Evolutionary conservation across 2,329 filamentous ascomycete species (phyloP), one percentile per base, ranked within the genome.

Genomic region (Onygena corvina): DNA sequence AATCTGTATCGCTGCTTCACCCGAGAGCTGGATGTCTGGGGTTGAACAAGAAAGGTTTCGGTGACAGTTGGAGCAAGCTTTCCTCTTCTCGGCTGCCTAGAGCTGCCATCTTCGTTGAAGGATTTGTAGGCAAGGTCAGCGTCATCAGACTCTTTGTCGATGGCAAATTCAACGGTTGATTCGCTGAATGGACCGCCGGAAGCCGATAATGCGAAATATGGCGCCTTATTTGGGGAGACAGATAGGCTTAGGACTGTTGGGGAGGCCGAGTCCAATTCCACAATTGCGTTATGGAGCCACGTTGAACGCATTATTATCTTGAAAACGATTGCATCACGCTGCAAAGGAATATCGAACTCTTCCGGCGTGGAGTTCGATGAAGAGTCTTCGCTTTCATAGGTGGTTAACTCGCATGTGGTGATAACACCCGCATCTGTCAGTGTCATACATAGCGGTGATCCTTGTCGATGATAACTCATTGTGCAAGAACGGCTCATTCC

Each of bases 271-370:
- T 73, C 71, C 9, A 83, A 64, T 59, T 76, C 73, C 18, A 60
- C 64, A 40, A 76, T 69, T 42, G 73, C 71, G 55, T 75, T 73
- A 52, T 73, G 66, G 16, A 76, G 61, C 70, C 69, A 74, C 49
- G 67, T 61, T 30, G 69, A 70, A n/a, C 64, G 84, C 84, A 95
- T 94, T 62, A 98, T 96, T 52, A 94, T 87, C 64, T 96, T 98
- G 70, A 95, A 84, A 6, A 80, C 74, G 6, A 96, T 73, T 47
- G 81, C 77, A 46, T 87, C 78, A 27, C 88, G 79, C 60, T 90
- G 81, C 57, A 98, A 87, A 0, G 90, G 92, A 40, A 98, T 96
- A 49, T 69, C 67, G 14, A 60, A 50, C 50, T 68, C 65, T 33
- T 60, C 56, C 20, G 47, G 51, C 30, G 48, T 45, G 33, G 55